These are phyloP conservation scores for Pichia ethanolica DNA, from an alignment of 805 yeast genomes.

Conservation along the genomic window DNA sequence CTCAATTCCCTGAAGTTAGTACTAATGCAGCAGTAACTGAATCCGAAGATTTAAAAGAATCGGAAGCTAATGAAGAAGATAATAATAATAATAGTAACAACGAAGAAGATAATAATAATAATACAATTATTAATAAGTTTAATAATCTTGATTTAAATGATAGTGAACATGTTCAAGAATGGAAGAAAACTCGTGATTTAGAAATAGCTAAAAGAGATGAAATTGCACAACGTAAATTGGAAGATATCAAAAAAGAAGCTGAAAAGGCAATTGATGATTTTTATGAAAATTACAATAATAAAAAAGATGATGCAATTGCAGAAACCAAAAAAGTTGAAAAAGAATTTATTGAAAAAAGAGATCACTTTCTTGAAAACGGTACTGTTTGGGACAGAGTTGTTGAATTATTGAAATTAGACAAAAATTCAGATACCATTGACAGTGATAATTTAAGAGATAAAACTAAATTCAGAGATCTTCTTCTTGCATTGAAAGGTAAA, in stretches of 20 bases:
- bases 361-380: constrained; percentile 45
- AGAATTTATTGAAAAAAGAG: constrained; percentile 66
- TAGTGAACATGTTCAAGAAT: constrained; percentile 57
- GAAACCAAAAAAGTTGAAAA: constrained; percentile 61
- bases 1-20: constrained; percentile 55
- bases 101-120: constrained; percentile 6
- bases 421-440: constrained; percentile 30
- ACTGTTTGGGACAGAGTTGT: constrained; percentile 52
- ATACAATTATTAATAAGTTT: constrained; percentile 28
- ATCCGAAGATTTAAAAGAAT: not conserved
- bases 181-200: constrained; percentile 75
- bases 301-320: constrained; percentile 63
- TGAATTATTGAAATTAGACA: constrained; percentile 34
- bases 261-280: constrained; percentile 81
- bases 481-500: constrained; percentile 47
- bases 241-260: constrained; percentile 67
- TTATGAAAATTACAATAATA: constrained; percentile 82
- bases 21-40: constrained; percentile 4
- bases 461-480: constrained; percentile 43
- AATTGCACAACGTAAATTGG: constrained; percentile 54
- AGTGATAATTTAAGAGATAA: constrained; percentile 37
- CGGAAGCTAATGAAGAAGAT: constrained; percentile 8
- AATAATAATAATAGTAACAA: constrained; percentile 43
- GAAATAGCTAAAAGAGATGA: constrained; percentile 78
- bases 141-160: constrained; percentile 35